A percentile compares a stretch with the other conserved stretches of the same genome.
Conservation (phyloP, 768 basidiomycete genomes). For the Boletus pseudo-olivaceus region DNA sequence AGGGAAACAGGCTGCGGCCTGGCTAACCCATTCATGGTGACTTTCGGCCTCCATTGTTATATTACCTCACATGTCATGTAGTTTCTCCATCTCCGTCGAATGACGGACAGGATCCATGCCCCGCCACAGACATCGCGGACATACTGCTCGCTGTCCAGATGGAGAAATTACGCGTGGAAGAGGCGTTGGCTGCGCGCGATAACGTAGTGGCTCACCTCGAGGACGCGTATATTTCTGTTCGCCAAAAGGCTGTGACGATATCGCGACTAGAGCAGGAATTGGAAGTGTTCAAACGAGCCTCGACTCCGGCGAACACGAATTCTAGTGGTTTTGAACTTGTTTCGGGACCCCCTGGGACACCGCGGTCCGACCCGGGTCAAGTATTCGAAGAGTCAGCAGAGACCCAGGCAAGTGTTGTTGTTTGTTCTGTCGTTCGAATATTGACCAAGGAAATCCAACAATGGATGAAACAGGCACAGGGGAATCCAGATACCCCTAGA, state of each 20-base stretch:
- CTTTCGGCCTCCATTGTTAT: not conserved
- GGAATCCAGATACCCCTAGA: not conserved
- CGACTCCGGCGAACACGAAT: constrained; percentile 22
- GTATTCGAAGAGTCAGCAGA: not conserved
- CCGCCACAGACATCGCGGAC: constrained; percentile 33
- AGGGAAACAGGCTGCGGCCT: not conserved
- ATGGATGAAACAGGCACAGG: not conserved
- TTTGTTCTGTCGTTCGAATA: not conserved
- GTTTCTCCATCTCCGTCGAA: not conserved
- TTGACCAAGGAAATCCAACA: not conserved
- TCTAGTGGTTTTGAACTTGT: not conserved
- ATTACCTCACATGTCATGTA: not conserved
- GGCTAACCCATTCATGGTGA: constrained; percentile 15
- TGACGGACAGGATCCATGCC: constrained; percentile 11
- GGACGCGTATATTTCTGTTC: constrained; percentile 56
- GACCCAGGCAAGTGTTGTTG: not conserved
- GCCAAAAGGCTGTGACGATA: constrained; percentile 55
- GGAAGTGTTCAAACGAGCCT: constrained; percentile 24
- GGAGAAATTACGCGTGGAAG: constrained; percentile 49
- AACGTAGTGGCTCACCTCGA: constrained; percentile 54
- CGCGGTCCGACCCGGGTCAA: not conserved
- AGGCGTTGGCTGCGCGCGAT: constrained; percentile 64
- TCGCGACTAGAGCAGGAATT: constrained; percentile 44
- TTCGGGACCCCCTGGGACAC: not conserved
- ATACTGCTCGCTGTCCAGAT: constrained; percentile 53